Percentiles rank a stretch among this genome's conserved stretches.
Evolutionary conservation across 1,284 basidiomycete genomes (phyloP).

Genomic region (Wallemia hederae): DNA sequence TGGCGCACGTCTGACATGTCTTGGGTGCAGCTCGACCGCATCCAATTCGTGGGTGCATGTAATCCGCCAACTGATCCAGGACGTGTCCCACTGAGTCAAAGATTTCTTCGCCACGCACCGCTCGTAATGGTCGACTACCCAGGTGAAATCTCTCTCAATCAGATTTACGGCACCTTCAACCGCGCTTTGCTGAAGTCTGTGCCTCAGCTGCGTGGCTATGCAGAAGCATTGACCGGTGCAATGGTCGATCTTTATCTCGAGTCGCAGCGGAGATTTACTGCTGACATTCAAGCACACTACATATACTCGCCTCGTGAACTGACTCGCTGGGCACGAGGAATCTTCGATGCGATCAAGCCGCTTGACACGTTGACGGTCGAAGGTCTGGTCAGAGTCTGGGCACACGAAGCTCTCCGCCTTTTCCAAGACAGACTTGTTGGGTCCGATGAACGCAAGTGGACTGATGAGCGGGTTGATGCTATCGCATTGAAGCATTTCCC

Average conservation of each 20-base stretch:
- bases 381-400: conserved; percentile 90
- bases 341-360: conserved; percentile 85
- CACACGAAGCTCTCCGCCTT: conserved; percentile 82
- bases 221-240: conserved; percentile 79
- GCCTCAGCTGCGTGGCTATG: conserved; percentile 70
- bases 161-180: conserved; percentile 98
- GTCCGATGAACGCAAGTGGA: conserved; percentile 77
- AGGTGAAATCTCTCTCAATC: conserved; percentile 81
- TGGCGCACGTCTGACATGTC: conserved; percentile 85
- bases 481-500: conserved; percentile 72
- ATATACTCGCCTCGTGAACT: conserved; percentile 97
- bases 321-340: conserved; percentile 88
- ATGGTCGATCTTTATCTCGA: conserved; percentile 92
- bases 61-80: conserved; percentile 99
- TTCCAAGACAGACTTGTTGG: conserved; percentile 92
- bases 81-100: conserved; percentile 84
- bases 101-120: conserved; percentile 91
- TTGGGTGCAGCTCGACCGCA: conserved; percentile 91
- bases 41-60: conserved; percentile 97
- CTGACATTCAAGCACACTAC: conserved; percentile 90
- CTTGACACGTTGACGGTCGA: conserved; percentile 71
- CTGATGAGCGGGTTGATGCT: conserved; percentile 68
- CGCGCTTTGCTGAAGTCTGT: conserved; percentile 85
- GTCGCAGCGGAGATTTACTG: conserved; percentile 80
- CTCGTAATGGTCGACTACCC: conserved; percentile 99